phyloP scores from a whole-genome alignment of 2,329 filamentous ascomycete species.

The Aspergillus versicolor region DNA sequence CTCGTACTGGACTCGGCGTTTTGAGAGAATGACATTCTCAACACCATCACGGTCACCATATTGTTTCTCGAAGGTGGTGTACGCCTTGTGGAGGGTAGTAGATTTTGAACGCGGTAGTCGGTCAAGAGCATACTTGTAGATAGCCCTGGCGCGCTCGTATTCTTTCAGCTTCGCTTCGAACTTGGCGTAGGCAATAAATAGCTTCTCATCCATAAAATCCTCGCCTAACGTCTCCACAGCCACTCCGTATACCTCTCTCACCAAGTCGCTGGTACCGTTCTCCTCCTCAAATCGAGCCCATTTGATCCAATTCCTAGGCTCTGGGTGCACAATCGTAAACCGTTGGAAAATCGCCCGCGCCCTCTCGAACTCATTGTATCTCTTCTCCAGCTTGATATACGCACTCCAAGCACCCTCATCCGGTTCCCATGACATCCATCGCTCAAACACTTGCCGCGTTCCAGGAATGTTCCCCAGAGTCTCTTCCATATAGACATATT shows the following conservation, averaged over 20 bases:
- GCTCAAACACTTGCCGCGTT: conserved; percentile 89
- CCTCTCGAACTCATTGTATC: conserved; percentile 87
- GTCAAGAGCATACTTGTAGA: conserved; percentile 96
- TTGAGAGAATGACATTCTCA: conserved; percentile 93
- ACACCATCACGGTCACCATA: conserved; percentile 92
- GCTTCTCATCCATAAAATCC: conserved; percentile 91
- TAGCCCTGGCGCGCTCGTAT: conserved; percentile 86
- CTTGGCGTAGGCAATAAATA: conserved; percentile 93
- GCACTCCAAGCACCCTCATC: conserved; percentile 93
- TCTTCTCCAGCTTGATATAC: conserved; percentile 95
- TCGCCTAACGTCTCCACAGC: conserved; percentile 89
- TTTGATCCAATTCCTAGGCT: conserved; percentile 97
- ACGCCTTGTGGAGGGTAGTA: conserved; percentile 81
- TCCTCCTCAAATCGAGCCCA: conserved; percentile 98
- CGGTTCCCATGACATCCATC: conserved; percentile 98
- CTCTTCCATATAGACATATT: conserved; percentile 99
- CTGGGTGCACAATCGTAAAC: conserved; percentile 89
- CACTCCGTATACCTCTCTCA: conserved; percentile 85
- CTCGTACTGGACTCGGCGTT: conserved; percentile 89
- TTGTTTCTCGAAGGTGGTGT: conserved; percentile 97
- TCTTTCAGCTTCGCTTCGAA: conserved; percentile 95
- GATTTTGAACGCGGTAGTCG: conserved; percentile 86
- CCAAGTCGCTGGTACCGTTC: conserved; percentile 84
- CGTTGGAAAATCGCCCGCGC: conserved; percentile 87
- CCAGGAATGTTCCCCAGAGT: conserved; percentile 92